These are phyloP conservation scores for Dendrocalamus sinicus DNA, from an alignment of 176 grass and related monocot genomes.

Conservation along the genomic window DNA sequence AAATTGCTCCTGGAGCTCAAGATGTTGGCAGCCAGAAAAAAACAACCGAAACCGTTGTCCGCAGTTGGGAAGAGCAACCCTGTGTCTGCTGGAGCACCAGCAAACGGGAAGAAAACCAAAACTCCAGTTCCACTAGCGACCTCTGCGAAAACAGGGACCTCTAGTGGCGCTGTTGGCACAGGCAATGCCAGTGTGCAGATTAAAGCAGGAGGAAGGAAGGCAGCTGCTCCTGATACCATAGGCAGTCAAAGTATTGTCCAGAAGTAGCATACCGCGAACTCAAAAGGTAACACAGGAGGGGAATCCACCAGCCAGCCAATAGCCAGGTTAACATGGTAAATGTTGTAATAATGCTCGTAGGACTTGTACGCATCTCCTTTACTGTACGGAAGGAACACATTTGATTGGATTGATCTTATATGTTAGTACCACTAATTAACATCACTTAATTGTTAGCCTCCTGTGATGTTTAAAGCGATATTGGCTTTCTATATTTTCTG, in stretches of 20 bases:
- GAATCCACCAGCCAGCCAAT: too few species aligned
- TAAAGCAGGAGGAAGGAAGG: conserved; percentile 28
- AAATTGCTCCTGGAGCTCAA: conserved; percentile 39
- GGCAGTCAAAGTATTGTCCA: conserved; percentile 35
- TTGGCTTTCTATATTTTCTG: too few species aligned
- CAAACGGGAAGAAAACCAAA: conserved; percentile 39
- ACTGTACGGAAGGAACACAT: not conserved
- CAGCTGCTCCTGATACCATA: not conserved
- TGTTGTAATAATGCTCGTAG: conserved; percentile 44
- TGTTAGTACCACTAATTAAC: not conserved
- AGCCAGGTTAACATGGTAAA: conserved; percentile 39
- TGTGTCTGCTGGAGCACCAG: conserved; percentile 24
- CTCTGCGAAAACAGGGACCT: not conserved
- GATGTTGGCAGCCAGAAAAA: conserved; percentile 23
- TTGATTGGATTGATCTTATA: conserved; percentile 29
- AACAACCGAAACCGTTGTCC: conserved; percentile 16
- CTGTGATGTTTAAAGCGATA: too few species aligned
- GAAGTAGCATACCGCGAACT: conserved; percentile 9
- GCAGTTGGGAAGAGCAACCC: conserved; percentile 14
- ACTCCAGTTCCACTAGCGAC: not conserved
- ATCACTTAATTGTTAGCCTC: not conserved
- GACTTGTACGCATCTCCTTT: conserved; percentile 3
- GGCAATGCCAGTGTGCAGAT: conserved; percentile 33
- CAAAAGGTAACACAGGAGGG: conserved; percentile 26
- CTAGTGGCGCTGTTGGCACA: conserved; percentile 21